phyloP scores from a whole-genome alignment of 768 basidiomycete genomes.

The Leccinum variicolor region DNA sequence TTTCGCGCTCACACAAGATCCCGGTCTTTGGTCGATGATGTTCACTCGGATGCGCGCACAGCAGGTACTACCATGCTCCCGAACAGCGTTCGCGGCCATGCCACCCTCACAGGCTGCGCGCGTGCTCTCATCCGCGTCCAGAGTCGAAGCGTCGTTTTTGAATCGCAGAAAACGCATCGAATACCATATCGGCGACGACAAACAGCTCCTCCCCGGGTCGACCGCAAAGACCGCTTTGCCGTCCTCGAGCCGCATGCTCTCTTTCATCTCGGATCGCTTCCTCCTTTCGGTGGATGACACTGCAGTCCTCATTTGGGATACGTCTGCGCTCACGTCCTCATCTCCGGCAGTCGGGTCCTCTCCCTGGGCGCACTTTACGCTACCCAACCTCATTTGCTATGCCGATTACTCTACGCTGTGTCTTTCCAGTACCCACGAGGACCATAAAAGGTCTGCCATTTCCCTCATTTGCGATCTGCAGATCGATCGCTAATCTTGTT shows the following conservation, averaged over 20 bases:
- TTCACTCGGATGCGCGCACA: conserved; percentile 7
- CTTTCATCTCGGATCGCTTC: conserved; percentile 21
- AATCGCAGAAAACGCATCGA: conserved; percentile 3
- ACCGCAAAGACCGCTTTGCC: background rate
- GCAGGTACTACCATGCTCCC: conserved; percentile 15
- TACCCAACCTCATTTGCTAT: conserved; percentile 7
- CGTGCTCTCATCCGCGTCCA: conserved; percentile 7
- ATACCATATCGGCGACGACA: background rate
- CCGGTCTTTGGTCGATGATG: conserved; percentile 18
- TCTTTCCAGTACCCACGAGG: background rate
- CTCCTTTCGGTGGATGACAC: conserved; percentile 14
- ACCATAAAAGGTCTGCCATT: conserved; percentile 11
- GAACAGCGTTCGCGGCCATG: conserved; percentile 12
- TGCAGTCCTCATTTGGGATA: conserved; percentile 16
- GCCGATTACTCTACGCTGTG: conserved; percentile 11
- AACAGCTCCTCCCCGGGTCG: background rate
- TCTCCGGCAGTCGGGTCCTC: background rate
- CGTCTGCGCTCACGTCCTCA: background rate
- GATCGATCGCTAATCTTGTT: background rate
- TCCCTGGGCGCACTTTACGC: conserved; percentile 10
- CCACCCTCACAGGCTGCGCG: conserved; percentile 11
- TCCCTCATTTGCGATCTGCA: background rate
- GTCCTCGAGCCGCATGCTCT: conserved; percentile 8
- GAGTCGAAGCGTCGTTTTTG: conserved; percentile 16
- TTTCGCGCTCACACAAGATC: conserved; percentile 13